Evolutionary conservation across 139 green algal species (phyloP).

Genomic region (Micractinium sp.): DNA sequence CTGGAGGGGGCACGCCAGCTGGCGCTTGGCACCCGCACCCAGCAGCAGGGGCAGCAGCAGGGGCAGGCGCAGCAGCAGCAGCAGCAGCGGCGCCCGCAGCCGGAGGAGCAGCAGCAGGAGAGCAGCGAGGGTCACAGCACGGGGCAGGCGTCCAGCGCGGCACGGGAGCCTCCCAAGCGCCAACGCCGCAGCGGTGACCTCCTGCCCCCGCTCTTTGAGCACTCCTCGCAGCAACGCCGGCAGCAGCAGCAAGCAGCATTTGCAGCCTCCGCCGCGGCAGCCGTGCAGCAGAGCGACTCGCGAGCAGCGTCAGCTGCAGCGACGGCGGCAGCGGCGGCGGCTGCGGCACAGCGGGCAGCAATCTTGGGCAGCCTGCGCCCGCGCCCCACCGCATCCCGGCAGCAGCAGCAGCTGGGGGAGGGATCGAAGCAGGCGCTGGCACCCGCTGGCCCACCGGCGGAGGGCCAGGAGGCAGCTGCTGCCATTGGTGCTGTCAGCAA

Average conservation of each 20-base stretch:
- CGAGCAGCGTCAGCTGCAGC: not conserved
- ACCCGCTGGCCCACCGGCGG: not conserved
- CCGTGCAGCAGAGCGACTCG: not conserved
- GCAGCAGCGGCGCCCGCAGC: not conserved
- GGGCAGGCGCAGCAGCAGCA: not conserved
- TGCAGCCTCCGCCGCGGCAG: not conserved
- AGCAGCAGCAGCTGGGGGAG: not conserved
- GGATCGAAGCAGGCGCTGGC: not conserved
- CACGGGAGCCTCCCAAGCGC: conserved; percentile 14
- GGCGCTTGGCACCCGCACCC: not conserved
- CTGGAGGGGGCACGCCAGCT: not conserved
- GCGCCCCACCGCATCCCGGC: not conserved
- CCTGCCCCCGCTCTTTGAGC: conserved; percentile 5
- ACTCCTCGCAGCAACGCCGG: not conserved
- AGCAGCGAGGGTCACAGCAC: conserved; percentile 18
- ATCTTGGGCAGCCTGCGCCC: conserved; percentile 8
- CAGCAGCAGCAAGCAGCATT: not conserved
- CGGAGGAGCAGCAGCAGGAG: conserved; percentile 10
- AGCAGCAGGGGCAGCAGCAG: not conserved
- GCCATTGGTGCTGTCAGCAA: not conserved
- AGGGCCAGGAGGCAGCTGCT: not conserved
- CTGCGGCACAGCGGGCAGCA: not conserved
- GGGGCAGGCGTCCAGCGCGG: conserved; percentile 16
- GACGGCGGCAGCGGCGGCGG: not conserved
- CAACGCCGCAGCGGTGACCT: conserved; percentile 22